Conservation (phyloP, 2,329 filamentous ascomycete genomes). For the Penicillium sp. region DNA sequence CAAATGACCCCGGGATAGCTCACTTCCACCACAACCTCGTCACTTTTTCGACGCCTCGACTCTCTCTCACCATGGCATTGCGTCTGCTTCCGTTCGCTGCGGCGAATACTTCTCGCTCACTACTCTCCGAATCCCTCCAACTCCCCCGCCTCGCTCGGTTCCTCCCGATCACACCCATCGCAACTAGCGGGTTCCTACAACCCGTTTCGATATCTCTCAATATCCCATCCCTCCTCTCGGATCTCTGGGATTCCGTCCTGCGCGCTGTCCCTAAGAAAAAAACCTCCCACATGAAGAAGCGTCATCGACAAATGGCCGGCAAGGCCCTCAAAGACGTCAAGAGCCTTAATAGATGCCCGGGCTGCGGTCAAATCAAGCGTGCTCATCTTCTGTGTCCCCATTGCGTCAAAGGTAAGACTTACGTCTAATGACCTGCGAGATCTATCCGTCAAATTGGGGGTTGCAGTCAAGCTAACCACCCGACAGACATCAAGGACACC, state of each 20-base stretch:
- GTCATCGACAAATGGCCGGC: slow-evolving; percentile 88
- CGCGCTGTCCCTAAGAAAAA: slow-evolving; percentile 97
- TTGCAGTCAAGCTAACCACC: slow-evolving; percentile 9
- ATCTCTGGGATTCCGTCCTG: slow-evolving; percentile 89
- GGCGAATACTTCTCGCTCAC: slow-evolving; percentile 13
- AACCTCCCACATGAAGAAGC: slow-evolving; percentile 93
- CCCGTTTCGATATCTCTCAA: slow-evolving; percentile 58
- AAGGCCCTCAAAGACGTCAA: slow-evolving; percentile 92
- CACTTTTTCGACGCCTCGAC: neutral
- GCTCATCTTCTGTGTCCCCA: slow-evolving; percentile 83
- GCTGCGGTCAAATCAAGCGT: slow-evolving; percentile 81
- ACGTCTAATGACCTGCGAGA: neutral
- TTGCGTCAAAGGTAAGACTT: slow-evolving; percentile 68
- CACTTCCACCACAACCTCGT: neutral
- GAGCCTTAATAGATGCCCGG: slow-evolving; percentile 79
- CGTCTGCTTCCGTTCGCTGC: slow-evolving; percentile 22
- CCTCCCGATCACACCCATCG: slow-evolving; percentile 45
- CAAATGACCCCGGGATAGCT: slow-evolving; percentile 10
- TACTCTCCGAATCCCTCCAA: slow-evolving; percentile 26
- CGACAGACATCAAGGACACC: slow-evolving; percentile 45
- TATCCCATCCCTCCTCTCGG: slow-evolving; percentile 67
- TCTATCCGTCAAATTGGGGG: too few species aligned
- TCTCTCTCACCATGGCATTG: slow-evolving; percentile 26
- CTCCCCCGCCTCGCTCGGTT: slow-evolving; percentile 30
- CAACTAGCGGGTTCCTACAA: slow-evolving; percentile 55